Conservation (phyloP, 2,329 filamentous ascomycete genomes). For the Colletotrichum camelliae region DNA sequence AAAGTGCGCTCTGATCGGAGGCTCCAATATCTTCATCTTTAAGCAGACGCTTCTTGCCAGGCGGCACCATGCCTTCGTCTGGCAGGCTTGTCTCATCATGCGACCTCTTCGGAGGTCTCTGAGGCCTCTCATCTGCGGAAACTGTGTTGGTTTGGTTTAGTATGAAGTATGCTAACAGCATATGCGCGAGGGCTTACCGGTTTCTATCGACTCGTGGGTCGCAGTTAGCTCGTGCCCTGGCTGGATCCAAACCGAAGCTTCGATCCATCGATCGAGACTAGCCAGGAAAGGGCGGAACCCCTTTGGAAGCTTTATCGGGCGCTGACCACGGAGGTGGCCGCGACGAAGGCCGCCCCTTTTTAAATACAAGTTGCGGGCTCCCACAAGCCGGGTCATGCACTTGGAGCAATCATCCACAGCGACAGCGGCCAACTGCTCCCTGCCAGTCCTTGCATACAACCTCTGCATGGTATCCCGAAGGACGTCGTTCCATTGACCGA, state of each 20-base stretch:
- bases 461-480: not conserved
- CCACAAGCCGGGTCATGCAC: not conserved
- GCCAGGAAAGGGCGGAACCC: not conserved
- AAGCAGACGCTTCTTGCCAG: not conserved
- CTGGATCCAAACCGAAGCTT: not conserved
- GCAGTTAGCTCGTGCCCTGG: not conserved
- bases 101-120: not conserved
- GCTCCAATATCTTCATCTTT: not conserved
- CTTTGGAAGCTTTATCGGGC: not conserved
- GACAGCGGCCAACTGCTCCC: accelerated
- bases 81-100: not conserved
- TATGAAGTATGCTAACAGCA: not conserved
- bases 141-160: accelerated
- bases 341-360: not conserved
- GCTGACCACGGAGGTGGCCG: not conserved
- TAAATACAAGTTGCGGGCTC: not conserved
- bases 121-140: not conserved
- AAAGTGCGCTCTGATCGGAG: not conserved
- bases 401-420: not conserved
- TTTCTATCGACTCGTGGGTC: accelerated
- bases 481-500: not conserved
- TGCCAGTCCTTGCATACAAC: accelerated
- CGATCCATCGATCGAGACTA: not conserved
- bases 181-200: not conserved
- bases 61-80: not conserved